These are phyloP conservation scores for Caryopteris hybrid DNA, from an alignment of 305 asterid species.

Conservation along the genomic window DNA sequence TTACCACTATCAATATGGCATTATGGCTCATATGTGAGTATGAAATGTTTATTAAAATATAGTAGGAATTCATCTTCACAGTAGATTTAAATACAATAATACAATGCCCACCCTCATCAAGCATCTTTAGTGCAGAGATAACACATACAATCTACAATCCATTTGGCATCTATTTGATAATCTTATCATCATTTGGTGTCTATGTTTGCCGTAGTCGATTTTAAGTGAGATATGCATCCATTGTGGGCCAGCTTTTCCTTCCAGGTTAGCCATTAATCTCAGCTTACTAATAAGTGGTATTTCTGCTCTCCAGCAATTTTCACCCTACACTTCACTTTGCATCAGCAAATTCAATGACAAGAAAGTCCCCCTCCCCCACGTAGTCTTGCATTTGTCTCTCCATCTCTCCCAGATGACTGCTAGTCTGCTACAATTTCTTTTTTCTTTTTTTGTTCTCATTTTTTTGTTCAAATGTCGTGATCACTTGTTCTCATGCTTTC, in stretches of 20 bases:
- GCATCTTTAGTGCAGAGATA: not conserved
- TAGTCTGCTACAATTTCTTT: not conserved
- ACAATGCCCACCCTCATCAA: not conserved
- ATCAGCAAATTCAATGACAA: not conserved
- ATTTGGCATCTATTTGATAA: not conserved
- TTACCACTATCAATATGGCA: slow-evolving; percentile 1
- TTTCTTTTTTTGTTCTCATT: not conserved
- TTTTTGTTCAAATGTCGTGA: not conserved
- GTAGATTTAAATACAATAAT: not conserved
- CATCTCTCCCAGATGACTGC: not conserved
- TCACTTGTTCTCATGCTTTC: not conserved
- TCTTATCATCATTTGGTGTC: not conserved
- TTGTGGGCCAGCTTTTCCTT: not conserved
- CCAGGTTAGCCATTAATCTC: not conserved
- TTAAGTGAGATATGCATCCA: slow-evolving; percentile 1
- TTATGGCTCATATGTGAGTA: not conserved
- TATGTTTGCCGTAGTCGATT: not conserved
- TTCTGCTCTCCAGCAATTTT: not conserved
- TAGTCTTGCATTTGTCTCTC: not conserved
- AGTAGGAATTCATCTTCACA: not conserved
- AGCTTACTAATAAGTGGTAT: not conserved
- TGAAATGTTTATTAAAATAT: not conserved
- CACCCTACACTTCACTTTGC: not conserved
- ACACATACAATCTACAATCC: not conserved
- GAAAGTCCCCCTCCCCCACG: not conserved